These are phyloP conservation scores for Calamus simplicifolius DNA, from an alignment of 176 grass and related monocot genomes.

Conservation along the genomic window DNA sequence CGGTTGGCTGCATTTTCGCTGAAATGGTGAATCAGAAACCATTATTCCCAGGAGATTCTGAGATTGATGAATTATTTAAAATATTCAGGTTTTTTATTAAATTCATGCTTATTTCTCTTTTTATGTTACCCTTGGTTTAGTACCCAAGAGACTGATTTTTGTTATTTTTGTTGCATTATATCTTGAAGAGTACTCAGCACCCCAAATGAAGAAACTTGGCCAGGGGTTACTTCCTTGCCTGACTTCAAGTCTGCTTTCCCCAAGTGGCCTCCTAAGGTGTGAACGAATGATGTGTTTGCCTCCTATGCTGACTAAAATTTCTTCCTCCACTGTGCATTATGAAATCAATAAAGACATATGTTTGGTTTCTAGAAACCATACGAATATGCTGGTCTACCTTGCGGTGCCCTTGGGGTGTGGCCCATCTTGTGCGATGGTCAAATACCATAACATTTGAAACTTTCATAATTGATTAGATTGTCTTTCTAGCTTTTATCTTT, in stretches of 20 bases:
- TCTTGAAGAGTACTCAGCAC: constrained; percentile 67
- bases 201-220: constrained; percentile 89
- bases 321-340: too few species aligned
- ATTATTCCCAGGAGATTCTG: constrained; percentile 86
- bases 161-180: neutral
- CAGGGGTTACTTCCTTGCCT: constrained; percentile 67
- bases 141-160: neutral
- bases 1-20: constrained; percentile 92
- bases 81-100: constrained; percentile 67
- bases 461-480: too few species aligned
- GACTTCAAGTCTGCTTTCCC: constrained; percentile 92
- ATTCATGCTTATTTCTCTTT: constrained; percentile 6
- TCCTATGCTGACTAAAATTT: neutral
- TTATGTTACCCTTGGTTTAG: constrained; percentile 10
- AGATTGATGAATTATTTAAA: constrained; percentile 90
- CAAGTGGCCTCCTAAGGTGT: constrained; percentile 75
- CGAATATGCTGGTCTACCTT: too few species aligned
- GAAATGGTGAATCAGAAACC: constrained; percentile 96
- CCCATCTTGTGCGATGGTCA: too few species aligned
- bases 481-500: too few species aligned
- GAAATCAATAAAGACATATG: too few species aligned
- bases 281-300: constrained; percentile 11
- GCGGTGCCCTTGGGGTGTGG: too few species aligned
- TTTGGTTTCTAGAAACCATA: too few species aligned
- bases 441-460: too few species aligned